Conservation (phyloP, 1,284 basidiomycete genomes). For the Ceratobasidium sp. region DNA sequence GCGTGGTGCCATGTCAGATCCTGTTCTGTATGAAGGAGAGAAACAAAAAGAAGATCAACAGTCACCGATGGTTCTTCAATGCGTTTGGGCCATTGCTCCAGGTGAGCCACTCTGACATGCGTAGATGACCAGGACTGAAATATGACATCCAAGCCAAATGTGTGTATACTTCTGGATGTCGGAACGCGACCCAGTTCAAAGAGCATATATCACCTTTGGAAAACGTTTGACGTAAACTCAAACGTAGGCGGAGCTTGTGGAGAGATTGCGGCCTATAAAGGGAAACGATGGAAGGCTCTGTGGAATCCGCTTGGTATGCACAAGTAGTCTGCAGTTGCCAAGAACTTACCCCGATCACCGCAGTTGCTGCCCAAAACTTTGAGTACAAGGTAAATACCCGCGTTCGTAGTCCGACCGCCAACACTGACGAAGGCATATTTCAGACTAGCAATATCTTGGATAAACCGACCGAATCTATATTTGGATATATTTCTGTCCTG, state of each 20-base stretch:
- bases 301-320: conserved; percentile 83
- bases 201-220: conserved; percentile 94
- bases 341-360: not conserved
- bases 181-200: conserved; percentile 88
- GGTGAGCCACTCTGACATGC: conserved; percentile 57
- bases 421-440: conserved; percentile 48
- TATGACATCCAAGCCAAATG: conserved; percentile 71
- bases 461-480: conserved; percentile 89
- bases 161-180: conserved; percentile 91
- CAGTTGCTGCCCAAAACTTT: conserved; percentile 93
- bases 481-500: conserved; percentile 90
- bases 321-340: not conserved
- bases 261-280: conserved; percentile 94
- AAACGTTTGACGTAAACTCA: conserved; percentile 92
- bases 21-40: conserved; percentile 86
- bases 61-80: conserved; percentile 96
- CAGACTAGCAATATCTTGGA: conserved; percentile 89
- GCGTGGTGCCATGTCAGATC: conserved; percentile 59
- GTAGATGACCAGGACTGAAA: not conserved
- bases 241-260: conserved; percentile 95
- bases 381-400: conserved; percentile 73
- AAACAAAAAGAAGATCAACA: conserved; percentile 97
- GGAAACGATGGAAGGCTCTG: conserved; percentile 82
- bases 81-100: conserved; percentile 81
- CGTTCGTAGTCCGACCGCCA: not conserved